Conservation (phyloP, 257 asterid genomes). For the Thymus mandschuricus region DNA sequence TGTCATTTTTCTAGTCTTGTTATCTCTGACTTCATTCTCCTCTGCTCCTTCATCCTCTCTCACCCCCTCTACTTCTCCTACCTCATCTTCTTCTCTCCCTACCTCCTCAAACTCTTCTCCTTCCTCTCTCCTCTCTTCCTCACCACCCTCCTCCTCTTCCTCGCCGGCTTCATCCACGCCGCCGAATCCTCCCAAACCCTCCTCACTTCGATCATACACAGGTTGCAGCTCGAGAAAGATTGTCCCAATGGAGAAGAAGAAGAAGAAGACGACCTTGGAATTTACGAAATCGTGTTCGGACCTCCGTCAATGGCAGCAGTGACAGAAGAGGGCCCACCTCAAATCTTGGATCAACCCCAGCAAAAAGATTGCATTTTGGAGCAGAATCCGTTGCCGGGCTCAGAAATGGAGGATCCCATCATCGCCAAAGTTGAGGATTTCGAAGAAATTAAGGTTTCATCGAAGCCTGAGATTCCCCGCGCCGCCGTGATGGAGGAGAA, state of each 20-base stretch:
- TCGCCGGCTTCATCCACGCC: slow-evolving; percentile 16
- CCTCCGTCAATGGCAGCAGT: slow-evolving; percentile 29
- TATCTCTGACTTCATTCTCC: slow-evolving; percentile 40
- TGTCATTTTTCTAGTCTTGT: slow-evolving; percentile 40
- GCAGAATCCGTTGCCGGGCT: background rate
- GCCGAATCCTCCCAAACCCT: slow-evolving; percentile 17
- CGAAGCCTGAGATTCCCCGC: background rate
- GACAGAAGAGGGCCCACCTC: slow-evolving; percentile 21
- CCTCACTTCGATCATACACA: slow-evolving; percentile 22
- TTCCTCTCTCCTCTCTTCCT: slow-evolving; percentile 77
- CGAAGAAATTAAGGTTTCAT: background rate
- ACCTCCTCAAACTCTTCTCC: slow-evolving; percentile 52
- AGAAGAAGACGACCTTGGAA: slow-evolving; percentile 47
- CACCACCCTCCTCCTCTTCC: slow-evolving; percentile 60
- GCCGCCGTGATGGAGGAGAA: slow-evolving; percentile 32
- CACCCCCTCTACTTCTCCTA: slow-evolving; percentile 66
- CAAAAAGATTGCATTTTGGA: slow-evolving; percentile 20
- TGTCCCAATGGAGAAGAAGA: slow-evolving; percentile 4
- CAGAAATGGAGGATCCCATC: background rate
- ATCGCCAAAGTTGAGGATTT: background rate
- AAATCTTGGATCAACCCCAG: slow-evolving; percentile 25
- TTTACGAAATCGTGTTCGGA: slow-evolving; percentile 52
- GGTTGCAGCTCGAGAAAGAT: slow-evolving; percentile 20
- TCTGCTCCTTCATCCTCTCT: slow-evolving; percentile 50
- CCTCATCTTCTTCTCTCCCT: slow-evolving; percentile 71